Conservation (phyloP, 2,329 filamentous ascomycete species). For the Colletotrichum liriopes region DNA sequence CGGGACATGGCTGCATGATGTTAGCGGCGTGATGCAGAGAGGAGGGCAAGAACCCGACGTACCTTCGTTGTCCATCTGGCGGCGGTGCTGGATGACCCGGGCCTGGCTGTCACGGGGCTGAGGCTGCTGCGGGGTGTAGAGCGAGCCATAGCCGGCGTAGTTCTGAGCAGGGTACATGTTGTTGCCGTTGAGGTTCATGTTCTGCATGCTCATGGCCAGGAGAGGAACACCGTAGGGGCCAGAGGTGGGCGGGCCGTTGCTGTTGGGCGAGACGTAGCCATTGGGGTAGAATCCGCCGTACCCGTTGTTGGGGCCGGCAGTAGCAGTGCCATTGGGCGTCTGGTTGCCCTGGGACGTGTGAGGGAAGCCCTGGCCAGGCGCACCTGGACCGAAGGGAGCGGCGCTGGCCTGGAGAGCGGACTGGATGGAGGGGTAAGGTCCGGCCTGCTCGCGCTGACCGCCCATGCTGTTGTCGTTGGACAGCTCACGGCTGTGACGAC, state of each 20-base stretch:
- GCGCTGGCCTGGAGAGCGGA: constrained; percentile 86
- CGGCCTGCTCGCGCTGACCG: constrained; percentile 60
- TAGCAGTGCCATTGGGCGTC: constrained; percentile 20
- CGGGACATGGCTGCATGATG: constrained; percentile 75
- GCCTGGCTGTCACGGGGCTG: constrained; percentile 82
- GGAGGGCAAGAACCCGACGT: constrained; percentile 47
- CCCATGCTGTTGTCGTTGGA: constrained; percentile 64
- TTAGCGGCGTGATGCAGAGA: constrained; percentile 48
- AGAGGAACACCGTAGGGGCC: constrained; percentile 66
- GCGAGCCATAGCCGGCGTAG: constrained; percentile 70
- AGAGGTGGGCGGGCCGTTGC: constrained; percentile 35
- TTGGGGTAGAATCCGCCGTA: constrained; percentile 38
- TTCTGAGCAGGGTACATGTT: constrained; percentile 70
- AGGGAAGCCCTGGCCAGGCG: constrained; percentile 51
- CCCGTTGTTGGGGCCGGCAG: constrained; percentile 30
- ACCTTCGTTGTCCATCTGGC: constrained; percentile 82
- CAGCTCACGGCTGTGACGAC: constrained; percentile 82
- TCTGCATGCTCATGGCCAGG: constrained; percentile 78
- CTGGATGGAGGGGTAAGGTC: constrained; percentile 73
- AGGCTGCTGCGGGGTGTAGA: constrained; percentile 61
- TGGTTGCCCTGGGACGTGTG: constrained; percentile 48
- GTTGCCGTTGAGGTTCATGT: constrained; percentile 66
- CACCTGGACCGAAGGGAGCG: constrained; percentile 81
- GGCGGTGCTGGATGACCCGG: constrained; percentile 82
- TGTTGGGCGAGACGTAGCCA: constrained; percentile 35